Conservation (phyloP, 2,329 filamentous ascomycete species). For the Alternaria sp. region DNA sequence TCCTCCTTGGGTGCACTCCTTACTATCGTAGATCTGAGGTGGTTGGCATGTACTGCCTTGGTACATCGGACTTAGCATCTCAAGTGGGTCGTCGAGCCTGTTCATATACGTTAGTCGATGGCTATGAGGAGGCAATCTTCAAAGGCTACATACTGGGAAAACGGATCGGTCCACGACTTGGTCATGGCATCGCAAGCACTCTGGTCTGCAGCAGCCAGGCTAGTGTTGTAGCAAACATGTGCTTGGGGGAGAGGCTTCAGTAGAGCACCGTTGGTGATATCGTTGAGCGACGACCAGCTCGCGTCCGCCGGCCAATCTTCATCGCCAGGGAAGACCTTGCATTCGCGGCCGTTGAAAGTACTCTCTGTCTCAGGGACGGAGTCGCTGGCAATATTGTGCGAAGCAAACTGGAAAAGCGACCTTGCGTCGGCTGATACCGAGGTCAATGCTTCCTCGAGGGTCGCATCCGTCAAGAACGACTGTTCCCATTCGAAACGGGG, state of each 20-base stretch:
- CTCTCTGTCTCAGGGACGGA: background rate
- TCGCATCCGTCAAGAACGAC: background rate
- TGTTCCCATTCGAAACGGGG: background rate
- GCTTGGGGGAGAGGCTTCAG: background rate
- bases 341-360: background rate
- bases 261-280: background rate
- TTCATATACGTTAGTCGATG: conserved; percentile 18
- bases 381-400: background rate
- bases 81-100: conserved; percentile 31
- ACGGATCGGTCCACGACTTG: background rate
- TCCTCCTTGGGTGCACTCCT: conserved; percentile 31
- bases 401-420: background rate
- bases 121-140: background rate
- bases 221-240: background rate
- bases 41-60: conserved; percentile 37
- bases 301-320: background rate
- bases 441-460: background rate
- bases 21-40: conserved; percentile 29
- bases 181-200: background rate
- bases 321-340: background rate
- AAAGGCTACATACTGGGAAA: background rate
- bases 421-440: background rate
- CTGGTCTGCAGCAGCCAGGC: background rate
- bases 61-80: conserved; percentile 33
- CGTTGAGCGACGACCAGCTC: background rate